A percentile compares a stretch with the other conserved stretches of the same genome.
Evolutionary conservation across 768 basidiomycete genomes (phyloP).

Genomic region (Amanita fuliginea): DNA sequence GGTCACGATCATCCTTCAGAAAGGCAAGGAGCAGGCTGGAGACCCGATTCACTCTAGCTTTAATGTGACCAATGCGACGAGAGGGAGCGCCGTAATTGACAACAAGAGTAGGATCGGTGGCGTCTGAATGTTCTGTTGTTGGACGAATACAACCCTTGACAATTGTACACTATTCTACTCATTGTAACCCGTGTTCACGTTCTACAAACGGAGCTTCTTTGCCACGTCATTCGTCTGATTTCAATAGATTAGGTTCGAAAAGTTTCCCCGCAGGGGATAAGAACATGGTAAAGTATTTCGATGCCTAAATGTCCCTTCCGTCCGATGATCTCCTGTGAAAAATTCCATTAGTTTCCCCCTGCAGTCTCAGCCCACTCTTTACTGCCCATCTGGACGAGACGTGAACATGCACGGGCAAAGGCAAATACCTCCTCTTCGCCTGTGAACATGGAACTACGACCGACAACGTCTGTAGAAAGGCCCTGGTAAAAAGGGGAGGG

Average conservation of each 20-base stretch:
- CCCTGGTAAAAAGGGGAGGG: conserved; percentile 37
- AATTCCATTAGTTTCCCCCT: conserved; percentile 16
- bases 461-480: conserved; percentile 63
- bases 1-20: conserved; percentile 43
- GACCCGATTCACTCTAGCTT: conserved; percentile 22
- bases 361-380: conserved; percentile 67
- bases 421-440: conserved; percentile 98
- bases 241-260: not conserved
- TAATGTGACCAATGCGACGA: conserved; percentile 14
- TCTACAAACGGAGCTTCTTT: not conserved
- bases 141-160: not conserved
- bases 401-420: conserved; percentile 86
- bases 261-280: not conserved
- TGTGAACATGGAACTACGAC: conserved; percentile 81
- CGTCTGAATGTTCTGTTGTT: not conserved
- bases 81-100: conserved; percentile 26
- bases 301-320: not conserved
- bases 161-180: not conserved
- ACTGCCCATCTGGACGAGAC: conserved; percentile 85
- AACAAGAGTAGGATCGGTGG: conserved; percentile 26
- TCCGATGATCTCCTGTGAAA: not conserved
- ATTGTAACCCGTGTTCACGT: not conserved
- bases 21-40: conserved; percentile 46
- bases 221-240: not conserved
- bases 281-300: not conserved